These are phyloP conservation scores for Cokeromyces recurvatus DNA, from an alignment of 371 early-diverging fungal species.

Conservation along the genomic window DNA sequence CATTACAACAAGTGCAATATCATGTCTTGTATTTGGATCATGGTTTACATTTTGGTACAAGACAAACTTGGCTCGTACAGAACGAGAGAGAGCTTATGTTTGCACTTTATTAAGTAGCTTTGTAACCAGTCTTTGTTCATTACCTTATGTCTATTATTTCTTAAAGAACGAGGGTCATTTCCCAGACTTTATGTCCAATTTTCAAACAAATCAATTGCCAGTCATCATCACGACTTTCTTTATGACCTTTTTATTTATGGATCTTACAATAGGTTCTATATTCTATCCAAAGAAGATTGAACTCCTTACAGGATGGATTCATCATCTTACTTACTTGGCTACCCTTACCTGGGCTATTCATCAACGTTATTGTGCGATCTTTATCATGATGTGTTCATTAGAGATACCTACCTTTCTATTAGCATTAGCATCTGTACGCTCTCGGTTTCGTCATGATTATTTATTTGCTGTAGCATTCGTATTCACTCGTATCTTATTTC, in stretches of 20 bases:
- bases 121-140: constrained; percentile 20
- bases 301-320: constrained; percentile 51
- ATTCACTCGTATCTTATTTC: constrained; percentile 33
- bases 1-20: neutral
- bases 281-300: constrained; percentile 46
- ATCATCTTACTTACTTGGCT: constrained; percentile 44
- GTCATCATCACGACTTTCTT: constrained; percentile 29
- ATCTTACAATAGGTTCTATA: constrained; percentile 38
- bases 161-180: constrained; percentile 11
- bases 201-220: constrained; percentile 23
- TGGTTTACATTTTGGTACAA: constrained; percentile 20
- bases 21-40: neutral
- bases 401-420: constrained; percentile 39
- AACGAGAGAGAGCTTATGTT: constrained; percentile 32
- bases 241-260: constrained; percentile 40
- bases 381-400: constrained; percentile 33
- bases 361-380: constrained; percentile 17
- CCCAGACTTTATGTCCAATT: constrained; percentile 6
- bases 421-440: constrained; percentile 33
- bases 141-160: constrained; percentile 24
- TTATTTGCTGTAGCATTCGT: constrained; percentile 40
- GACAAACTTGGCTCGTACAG: constrained; percentile 11
- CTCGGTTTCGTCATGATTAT: constrained; percentile 27
- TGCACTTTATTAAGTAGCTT: constrained; percentile 31
- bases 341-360: constrained; percentile 26